Conservation (phyloP, 2,329 filamentous ascomycete species). For the Cercospora beticola region DNA sequence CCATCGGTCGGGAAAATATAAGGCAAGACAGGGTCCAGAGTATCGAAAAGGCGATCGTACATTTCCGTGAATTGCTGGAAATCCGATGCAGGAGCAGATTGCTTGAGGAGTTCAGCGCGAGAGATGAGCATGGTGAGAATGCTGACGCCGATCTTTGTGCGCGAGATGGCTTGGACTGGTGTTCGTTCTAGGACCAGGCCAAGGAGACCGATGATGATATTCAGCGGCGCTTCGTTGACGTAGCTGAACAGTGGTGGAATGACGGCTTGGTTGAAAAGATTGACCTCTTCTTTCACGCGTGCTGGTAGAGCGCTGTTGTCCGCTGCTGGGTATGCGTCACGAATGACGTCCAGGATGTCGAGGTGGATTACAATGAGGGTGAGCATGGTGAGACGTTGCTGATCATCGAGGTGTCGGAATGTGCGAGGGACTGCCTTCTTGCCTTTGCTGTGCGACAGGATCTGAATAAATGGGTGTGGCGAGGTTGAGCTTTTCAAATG, state of each 20-base stretch:
- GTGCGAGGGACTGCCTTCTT: constrained; percentile 94
- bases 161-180: constrained; percentile 79
- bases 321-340: constrained; percentile 68
- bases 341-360: constrained; percentile 86
- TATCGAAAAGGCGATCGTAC: constrained; percentile 85
- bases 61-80: constrained; percentile 80
- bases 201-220: constrained; percentile 86
- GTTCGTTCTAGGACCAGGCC: constrained; percentile 78
- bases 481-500: constrained; percentile 58
- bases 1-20: constrained; percentile 90
- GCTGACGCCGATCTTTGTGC: constrained; percentile 82
- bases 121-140: constrained; percentile 93
- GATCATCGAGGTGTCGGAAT: constrained; percentile 87
- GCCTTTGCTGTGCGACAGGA: constrained; percentile 90
- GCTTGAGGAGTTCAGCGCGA: constrained; percentile 88
- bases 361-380: constrained; percentile 95
- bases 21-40: constrained; percentile 77
- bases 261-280: constrained; percentile 82
- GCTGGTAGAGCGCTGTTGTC: constrained; percentile 73
- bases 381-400: constrained; percentile 90
- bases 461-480: constrained; percentile 90
- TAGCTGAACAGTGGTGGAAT: constrained; percentile 89
- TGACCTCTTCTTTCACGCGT: constrained; percentile 83
- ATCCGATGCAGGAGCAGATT: constrained; percentile 63
- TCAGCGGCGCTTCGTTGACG: constrained; percentile 84